A percentile compares a stretch with the other conserved stretches of the same genome.
Conservation (phyloP, 495 filamentous ascomycete species). For the Trichodelitschia bisporula region DNA sequence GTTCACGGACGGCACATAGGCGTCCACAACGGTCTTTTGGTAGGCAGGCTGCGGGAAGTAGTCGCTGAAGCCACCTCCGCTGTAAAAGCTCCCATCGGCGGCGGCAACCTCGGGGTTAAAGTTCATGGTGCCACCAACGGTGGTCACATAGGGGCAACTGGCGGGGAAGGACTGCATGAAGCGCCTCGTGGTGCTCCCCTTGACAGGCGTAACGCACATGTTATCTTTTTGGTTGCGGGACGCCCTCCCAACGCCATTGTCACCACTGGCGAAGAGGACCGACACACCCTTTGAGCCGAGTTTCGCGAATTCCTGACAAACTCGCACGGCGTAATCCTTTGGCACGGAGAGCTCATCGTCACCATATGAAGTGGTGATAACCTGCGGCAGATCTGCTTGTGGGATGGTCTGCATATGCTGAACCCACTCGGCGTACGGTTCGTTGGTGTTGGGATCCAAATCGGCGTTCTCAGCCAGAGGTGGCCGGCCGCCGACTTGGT, state of each 20-base stretch:
- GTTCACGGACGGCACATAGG: conserved; percentile 11
- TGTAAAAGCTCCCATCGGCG: conserved; percentile 7
- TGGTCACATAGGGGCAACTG: conserved; percentile 15
- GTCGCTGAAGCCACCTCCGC: conserved; percentile 16
- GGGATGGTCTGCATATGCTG: conserved; percentile 9
- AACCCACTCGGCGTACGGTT: conserved; percentile 13
- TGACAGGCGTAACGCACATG: too few species aligned
- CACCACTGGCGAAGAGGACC: conserved; percentile 15
- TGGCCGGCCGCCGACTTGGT: conserved; percentile 11
- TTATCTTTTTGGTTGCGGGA: too few species aligned
- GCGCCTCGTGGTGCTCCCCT: too few species aligned
- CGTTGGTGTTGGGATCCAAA: conserved; percentile 6
- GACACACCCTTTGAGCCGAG: conserved; percentile 15
- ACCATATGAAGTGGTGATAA: conserved; percentile 18
- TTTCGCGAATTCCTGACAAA: conserved; percentile 14
- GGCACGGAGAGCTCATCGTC: conserved; percentile 17
- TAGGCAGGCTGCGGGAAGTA: conserved; percentile 14
- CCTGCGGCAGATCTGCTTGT: conserved; percentile 8
- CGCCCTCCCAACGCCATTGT: conserved; percentile 12
- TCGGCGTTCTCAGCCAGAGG: conserved; percentile 10
- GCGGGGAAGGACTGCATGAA: conserved; percentile 16
- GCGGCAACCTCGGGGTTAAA: conserved; percentile 16
- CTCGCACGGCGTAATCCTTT: conserved; percentile 11
- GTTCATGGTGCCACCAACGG: conserved; percentile 15
- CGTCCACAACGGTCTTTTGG: conserved; percentile 11